These are phyloP conservation scores for Ascochyta koolunga DNA, from an alignment of 2,329 filamentous ascomycete species.

Conservation along the genomic window DNA sequence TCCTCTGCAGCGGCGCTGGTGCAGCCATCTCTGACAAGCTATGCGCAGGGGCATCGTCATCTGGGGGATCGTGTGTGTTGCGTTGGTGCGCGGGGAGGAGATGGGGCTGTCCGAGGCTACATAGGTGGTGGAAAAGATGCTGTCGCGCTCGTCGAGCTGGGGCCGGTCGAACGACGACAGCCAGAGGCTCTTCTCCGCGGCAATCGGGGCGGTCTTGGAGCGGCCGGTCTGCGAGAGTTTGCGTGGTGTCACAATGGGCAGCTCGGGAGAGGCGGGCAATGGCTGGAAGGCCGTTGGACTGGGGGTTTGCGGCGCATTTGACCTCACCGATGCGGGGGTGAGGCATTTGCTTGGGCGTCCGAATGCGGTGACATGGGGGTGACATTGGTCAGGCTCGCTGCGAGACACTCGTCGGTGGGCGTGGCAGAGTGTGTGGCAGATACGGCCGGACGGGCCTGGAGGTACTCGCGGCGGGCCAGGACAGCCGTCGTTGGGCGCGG, in stretches of 20 bases:
- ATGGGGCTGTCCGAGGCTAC: constrained; percentile 57
- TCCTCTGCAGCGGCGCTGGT: constrained; percentile 36
- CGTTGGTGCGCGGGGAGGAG: constrained; percentile 44
- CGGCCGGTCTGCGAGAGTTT: constrained; percentile 46
- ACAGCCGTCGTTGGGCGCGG: constrained; percentile 19
- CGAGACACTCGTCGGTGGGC: constrained; percentile 27
- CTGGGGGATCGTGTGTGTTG: constrained; percentile 23
- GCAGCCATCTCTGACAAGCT: constrained; percentile 38
- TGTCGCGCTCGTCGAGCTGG: constrained; percentile 66
- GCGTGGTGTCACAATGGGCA: constrained; percentile 37
- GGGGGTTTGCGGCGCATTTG: constrained; percentile 33
- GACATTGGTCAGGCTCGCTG: constrained; percentile 50
- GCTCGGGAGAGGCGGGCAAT: constrained; percentile 20
- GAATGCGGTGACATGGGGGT: constrained; percentile 50
- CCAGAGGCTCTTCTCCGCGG: constrained; percentile 42
- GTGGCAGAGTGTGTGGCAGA: constrained; percentile 45
- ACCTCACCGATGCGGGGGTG: constrained; percentile 50
- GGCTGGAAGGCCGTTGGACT: constrained; percentile 20
- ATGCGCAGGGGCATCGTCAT: constrained; percentile 39
- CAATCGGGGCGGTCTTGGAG: constrained; percentile 47
- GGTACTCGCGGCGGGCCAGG: constrained; percentile 26
- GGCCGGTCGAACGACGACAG: constrained; percentile 50
- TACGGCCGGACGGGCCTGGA: constrained; percentile 33
- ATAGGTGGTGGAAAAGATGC: constrained; percentile 69
- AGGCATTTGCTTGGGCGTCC: constrained; percentile 48